Base-by-base conservation (phyloP, 495 filamentous ascomycete genomes). In the Chaetomium cochliodes region DNA sequence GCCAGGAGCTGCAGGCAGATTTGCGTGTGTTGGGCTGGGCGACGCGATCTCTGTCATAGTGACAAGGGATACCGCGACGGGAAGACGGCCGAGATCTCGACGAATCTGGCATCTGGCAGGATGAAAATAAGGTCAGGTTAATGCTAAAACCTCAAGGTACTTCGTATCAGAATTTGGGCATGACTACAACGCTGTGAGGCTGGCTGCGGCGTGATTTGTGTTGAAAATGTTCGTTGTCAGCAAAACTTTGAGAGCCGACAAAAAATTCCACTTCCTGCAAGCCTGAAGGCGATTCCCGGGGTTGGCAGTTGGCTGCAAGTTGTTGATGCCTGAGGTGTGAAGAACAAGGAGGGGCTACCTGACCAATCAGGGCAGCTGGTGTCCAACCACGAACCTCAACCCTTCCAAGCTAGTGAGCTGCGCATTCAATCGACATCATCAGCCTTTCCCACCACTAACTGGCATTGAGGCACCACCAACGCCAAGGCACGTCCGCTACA, bases 51-150 rank as follows among this genome's bases (percentile, higher is more conserved):
- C 76, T 70, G 79, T 79, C 79, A 80, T 81, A 79, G 77, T 76
- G 73, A 74, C 76, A 71, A 70, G 71, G 69, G 77, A 74, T 71
- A 73, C 69, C 65, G 67, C 68, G 72, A 72, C 64, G 71, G 66
- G 64, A 66, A 67, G 69, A 72, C 70, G 74, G 74, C 88, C 86
- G 82, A 79, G 80, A 86, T 84, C 85, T 85, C 84, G 80, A 83
- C 81, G 84, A 86, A 83, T 82, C 76, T 80, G 73, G 80, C 81
- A 84, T 89, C 75, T 81, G 85, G 78, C 71, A 72, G 60, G 71
- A 70, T 77, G 74, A 88, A 86, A 84, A 77, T 73, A 79, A 80
- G 79, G 85, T 92, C 89, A 85, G 82, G 75, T 71, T 79, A 86
- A 82, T 80, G 84, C 75, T 80, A 74, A 68, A 69, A 73, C 69